These are phyloP conservation scores for Hypoxylon rickii DNA, from an alignment of 495 filamentous ascomycete species.

Conservation along the genomic window DNA sequence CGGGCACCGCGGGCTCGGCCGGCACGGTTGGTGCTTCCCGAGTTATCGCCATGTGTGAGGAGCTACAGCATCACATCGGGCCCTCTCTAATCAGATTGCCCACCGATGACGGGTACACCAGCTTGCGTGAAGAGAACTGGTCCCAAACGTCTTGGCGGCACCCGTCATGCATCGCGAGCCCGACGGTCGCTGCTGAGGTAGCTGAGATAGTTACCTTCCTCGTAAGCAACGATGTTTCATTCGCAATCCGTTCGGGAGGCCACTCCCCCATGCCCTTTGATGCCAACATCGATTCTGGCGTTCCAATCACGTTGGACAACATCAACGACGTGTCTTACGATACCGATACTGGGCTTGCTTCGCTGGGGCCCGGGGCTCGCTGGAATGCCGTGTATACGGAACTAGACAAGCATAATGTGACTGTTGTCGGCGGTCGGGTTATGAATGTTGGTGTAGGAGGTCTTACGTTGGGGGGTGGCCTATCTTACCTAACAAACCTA, in stretches of 20 bases:
- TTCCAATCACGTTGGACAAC: conserved; percentile 54
- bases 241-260: conserved; percentile 55
- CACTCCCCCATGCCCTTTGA: conserved; percentile 54
- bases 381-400: conserved; percentile 55
- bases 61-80: no score
- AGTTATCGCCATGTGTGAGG: no score
- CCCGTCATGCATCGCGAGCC: conserved; percentile 53
- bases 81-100: not conserved
- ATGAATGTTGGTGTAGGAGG: conserved; percentile 50
- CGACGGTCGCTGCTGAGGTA: conserved; percentile 40
- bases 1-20: no score
- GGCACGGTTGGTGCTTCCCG: no score
- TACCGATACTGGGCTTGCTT: conserved; percentile 46
- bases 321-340: conserved; percentile 51
- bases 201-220: conserved; percentile 33
- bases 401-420: conserved; percentile 50
- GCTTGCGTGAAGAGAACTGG: conserved; percentile 10
- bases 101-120: not conserved
- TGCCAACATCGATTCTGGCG: conserved; percentile 55
- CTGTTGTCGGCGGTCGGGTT: conserved; percentile 55
- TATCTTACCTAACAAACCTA: conserved; percentile 54
- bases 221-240: conserved; percentile 39
- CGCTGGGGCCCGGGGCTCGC: conserved; percentile 52
- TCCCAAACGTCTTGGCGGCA: conserved; percentile 37
- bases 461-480: conserved; percentile 48